Evolutionary conservation across 176 grass and related monocot species (phyloP).

Genomic region (Carex parvula): DNA sequence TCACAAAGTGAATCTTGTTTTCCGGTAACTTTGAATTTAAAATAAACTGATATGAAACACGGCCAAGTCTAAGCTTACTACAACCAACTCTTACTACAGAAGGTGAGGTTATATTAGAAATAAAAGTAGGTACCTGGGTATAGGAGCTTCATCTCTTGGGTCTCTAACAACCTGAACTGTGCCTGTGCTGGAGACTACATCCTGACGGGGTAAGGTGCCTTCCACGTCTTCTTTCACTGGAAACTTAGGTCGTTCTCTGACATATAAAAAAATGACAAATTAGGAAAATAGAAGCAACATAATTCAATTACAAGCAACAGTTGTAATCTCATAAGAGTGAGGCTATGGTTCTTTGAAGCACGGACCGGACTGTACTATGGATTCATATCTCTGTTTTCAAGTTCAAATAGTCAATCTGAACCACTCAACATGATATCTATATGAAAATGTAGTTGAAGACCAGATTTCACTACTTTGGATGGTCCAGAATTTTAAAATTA

Average conservation of each 20-base stretch:
- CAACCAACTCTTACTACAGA: background rate
- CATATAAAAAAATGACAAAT: slow-evolving; percentile 26
- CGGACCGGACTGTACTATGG: too few relatives aligned
- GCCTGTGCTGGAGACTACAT: slow-evolving; percentile 54
- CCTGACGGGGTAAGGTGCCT: slow-evolving; percentile 46
- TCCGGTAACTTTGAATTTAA: background rate
- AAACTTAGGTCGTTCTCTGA: slow-evolving; percentile 85
- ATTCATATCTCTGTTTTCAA: too few relatives aligned
- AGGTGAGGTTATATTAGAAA: slow-evolving; percentile 3
- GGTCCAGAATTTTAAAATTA: too few relatives aligned
- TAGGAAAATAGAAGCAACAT: slow-evolving; percentile 24
- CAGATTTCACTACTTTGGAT: too few relatives aligned
- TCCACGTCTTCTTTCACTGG: slow-evolving; percentile 42
- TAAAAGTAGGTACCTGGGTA: slow-evolving; percentile 38
- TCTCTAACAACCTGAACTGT: slow-evolving; percentile 58
- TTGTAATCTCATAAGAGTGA: background rate
- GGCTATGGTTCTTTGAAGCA: too few relatives aligned
- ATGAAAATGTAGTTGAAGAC: too few relatives aligned
- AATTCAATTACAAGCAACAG: slow-evolving; percentile 2
- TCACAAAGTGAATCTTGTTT: background rate
- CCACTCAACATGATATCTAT: too few relatives aligned
- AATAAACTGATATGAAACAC: background rate
- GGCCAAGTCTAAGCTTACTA: background rate
- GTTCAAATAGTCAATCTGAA: too few relatives aligned
- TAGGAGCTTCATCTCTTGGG: slow-evolving; percentile 41